These are phyloP conservation scores for Colletotrichum sp. DNA, from an alignment of 2,329 filamentous ascomycete genomes.

Conservation along the genomic window DNA sequence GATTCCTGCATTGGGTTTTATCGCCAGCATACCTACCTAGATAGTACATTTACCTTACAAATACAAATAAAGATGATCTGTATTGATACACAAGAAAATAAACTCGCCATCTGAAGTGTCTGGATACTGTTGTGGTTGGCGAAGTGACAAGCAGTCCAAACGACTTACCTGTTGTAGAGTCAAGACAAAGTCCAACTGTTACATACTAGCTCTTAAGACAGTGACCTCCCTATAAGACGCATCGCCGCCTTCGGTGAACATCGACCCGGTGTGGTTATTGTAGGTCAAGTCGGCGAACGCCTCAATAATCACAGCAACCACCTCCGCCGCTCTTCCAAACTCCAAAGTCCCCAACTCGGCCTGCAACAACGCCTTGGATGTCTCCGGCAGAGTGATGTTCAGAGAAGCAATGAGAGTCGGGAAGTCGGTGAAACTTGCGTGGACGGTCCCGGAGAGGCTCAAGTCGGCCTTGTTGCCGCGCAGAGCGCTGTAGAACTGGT, in stretches of 20 bases:
- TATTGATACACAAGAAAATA: background rate
- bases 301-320: background rate
- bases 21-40: too few species aligned
- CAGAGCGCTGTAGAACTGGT: conserved; percentile 30
- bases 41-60: too few species aligned
- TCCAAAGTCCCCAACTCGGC: conserved; percentile 18
- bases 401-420: conserved; percentile 29
- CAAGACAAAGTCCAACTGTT: background rate
- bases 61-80: background rate
- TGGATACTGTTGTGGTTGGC: background rate
- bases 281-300: background rate
- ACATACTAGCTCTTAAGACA: background rate
- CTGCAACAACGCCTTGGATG: background rate
- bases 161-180: background rate
- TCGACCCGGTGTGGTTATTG: background rate
- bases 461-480: conserved; percentile 28
- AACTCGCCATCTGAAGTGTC: background rate
- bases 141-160: background rate
- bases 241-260: background rate
- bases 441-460: conserved; percentile 27
- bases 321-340: background rate
- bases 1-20: background rate
- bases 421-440: conserved; percentile 36
- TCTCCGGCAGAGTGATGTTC: conserved; percentile 22
- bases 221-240: background rate